These are phyloP conservation scores for Tillandsia leiboldiana DNA, from an alignment of 176 grass and related monocot species.

Conservation along the genomic window DNA sequence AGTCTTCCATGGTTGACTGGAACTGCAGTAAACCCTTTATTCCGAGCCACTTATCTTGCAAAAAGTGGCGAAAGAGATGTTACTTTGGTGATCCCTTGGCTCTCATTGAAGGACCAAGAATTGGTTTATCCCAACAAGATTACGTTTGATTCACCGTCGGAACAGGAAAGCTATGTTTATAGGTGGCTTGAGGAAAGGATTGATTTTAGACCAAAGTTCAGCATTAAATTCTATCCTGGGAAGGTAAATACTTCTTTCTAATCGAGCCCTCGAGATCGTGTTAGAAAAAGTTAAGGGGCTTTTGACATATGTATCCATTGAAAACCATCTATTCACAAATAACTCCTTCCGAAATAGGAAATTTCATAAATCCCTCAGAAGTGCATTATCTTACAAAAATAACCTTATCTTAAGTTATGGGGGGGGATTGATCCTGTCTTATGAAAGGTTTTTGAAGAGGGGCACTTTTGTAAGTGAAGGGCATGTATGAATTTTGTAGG, in stretches of 20 bases:
- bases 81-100: constrained; percentile 87
- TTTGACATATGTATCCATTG: too few species aligned
- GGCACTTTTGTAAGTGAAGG: too few species aligned
- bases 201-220: constrained; percentile 42
- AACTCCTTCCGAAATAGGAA: neutral
- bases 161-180: constrained; percentile 63
- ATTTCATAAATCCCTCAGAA: neutral
- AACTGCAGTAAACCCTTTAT: constrained; percentile 73
- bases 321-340: too few species aligned
- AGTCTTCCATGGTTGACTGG: constrained; percentile 98
- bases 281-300: neutral
- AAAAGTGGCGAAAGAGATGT: constrained; percentile 54
- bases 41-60: constrained; percentile 55
- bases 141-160: constrained; percentile 48
- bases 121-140: constrained; percentile 69
- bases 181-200: constrained; percentile 71
- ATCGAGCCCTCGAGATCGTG: neutral
- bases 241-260: constrained; percentile 40
- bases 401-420: neutral
- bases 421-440: too few species aligned
- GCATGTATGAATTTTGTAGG: too few species aligned
- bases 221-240: constrained; percentile 79
- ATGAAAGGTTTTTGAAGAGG: too few species aligned
- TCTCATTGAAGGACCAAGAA: constrained; percentile 55
- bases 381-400: too few species aligned